Evolutionary conservation across 495 filamentous ascomycete genomes (phyloP).

Genomic region (Xylaria cubensis): DNA sequence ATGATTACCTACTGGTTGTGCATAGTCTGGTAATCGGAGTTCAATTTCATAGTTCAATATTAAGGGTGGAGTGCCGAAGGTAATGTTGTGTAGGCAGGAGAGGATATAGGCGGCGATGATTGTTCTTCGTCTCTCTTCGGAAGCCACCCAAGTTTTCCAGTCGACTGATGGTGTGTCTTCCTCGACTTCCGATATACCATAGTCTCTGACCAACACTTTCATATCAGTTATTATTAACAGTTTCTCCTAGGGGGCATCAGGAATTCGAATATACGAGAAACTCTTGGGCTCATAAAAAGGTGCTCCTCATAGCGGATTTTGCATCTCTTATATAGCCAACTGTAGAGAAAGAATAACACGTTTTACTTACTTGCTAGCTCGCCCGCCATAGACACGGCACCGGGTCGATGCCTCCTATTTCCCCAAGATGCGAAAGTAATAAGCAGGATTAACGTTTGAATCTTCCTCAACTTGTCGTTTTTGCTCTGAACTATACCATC

Average conservation of each 20-base stretch:
- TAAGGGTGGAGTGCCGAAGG: slow-evolving; percentile 62
- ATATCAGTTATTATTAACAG: slow-evolving; percentile 9
- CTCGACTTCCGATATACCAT: slow-evolving; percentile 51
- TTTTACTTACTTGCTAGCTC: slow-evolving; percentile 46
- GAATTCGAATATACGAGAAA: background rate
- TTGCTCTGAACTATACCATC: background rate
- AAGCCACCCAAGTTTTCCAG: slow-evolving; percentile 59
- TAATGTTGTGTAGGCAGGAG: slow-evolving; percentile 61
- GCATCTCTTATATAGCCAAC: background rate
- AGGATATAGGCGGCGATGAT: slow-evolving; percentile 62
- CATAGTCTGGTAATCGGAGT: slow-evolving; percentile 31
- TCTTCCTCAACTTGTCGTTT: slow-evolving; percentile 50
- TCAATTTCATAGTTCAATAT: slow-evolving; percentile 58
- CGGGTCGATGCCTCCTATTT: slow-evolving; percentile 50
- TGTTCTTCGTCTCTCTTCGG: slow-evolving; percentile 58
- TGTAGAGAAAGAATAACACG: background rate
- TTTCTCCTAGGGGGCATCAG: background rate
- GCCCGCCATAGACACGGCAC: slow-evolving; percentile 58
- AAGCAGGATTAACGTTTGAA: slow-evolving; percentile 50
- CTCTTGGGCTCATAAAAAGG: background rate
- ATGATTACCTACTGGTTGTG: background rate
- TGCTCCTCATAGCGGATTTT: background rate
- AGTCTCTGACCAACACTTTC: slow-evolving; percentile 50
- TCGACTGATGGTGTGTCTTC: slow-evolving; percentile 40
- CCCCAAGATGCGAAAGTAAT: slow-evolving; percentile 59